These are phyloP conservation scores for Calamus simplicifolius DNA, from an alignment of 176 grass and related monocot genomes.

Conservation along the genomic window DNA sequence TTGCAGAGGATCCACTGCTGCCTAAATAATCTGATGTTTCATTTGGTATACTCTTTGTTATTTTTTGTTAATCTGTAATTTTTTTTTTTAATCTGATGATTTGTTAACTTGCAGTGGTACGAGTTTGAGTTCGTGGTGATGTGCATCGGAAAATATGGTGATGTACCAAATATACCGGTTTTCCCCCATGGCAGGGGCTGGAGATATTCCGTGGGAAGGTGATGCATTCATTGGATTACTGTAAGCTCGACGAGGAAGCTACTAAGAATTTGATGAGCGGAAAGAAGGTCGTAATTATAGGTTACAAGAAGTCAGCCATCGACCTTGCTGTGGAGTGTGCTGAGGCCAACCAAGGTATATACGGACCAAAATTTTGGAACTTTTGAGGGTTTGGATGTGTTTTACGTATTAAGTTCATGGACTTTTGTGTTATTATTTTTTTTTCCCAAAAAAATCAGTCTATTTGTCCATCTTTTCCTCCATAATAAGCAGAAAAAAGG, in stretches of 20 bases:
- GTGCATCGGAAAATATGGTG: constrained; percentile 96
- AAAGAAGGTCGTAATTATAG: constrained; percentile 83
- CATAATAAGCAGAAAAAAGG: no score
- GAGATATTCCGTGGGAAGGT: constrained; percentile 71
- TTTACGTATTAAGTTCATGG: no score
- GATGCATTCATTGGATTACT: constrained; percentile 87
- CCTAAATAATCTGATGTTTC: no score
- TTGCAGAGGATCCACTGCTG: no score
- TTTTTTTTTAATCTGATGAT: neutral
- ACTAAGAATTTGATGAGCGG: constrained; percentile 61
- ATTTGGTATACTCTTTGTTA: no score
- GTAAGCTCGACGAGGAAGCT: constrained; percentile 70
- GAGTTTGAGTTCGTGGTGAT: constrained; percentile 96
- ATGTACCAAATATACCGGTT: constrained; percentile 58
- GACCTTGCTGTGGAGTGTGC: constrained; percentile 87
- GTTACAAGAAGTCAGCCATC: constrained; percentile 97
- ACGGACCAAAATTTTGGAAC: neutral
- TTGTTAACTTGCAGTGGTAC: constrained; percentile 35
- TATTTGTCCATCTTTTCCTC: no score
- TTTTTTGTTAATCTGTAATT: no score
- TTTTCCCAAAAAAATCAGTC: no score
- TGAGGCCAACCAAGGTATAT: constrained; percentile 80
- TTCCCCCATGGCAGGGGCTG: constrained; percentile 53
- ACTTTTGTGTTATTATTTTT: no score
- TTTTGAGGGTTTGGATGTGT: no score